phyloP scores from a whole-genome alignment of 192 early-diverging fungal genomes.

The Chytriomyces hyalinus region DNA sequence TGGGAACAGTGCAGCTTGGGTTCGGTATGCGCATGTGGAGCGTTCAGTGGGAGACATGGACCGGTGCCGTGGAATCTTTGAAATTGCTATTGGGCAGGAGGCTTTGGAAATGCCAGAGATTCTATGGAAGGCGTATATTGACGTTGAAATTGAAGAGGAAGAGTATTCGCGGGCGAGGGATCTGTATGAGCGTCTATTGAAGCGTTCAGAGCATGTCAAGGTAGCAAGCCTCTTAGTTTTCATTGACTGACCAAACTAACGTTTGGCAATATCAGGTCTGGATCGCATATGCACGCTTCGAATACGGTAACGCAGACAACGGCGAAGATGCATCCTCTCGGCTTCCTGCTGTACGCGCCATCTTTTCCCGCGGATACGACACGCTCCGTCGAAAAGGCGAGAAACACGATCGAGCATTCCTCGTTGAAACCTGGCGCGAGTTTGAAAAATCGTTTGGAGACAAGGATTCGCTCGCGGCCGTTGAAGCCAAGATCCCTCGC shows the following conservation, averaged over 20 bases:
- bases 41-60: constrained; percentile 83
- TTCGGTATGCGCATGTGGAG: constrained; percentile 95
- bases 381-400: constrained; percentile 68
- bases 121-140: constrained; percentile 97
- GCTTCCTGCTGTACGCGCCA: constrained; percentile 62
- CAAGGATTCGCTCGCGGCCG: constrained; percentile 50
- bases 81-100: constrained; percentile 87
- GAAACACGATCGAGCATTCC: constrained; percentile 86
- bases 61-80: constrained; percentile 84
- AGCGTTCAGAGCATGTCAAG: constrained; percentile 93
- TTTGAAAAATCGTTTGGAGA: constrained; percentile 72
- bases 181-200: constrained; percentile 84
- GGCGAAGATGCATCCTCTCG: constrained; percentile 47
- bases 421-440: constrained; percentile 92
- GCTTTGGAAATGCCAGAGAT: constrained; percentile 97
- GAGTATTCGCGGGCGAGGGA: constrained; percentile 79
- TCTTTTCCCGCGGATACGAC: constrained; percentile 79
- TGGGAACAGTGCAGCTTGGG: constrained; percentile 90
- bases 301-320: constrained; percentile 70
- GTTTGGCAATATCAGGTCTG: constrained; percentile 59
- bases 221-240: constrained; percentile 33
- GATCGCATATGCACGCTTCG: constrained; percentile 93
- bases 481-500: constrained; percentile 81
- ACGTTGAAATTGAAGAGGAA: constrained; percentile 86
- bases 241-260: constrained; percentile 20